These are phyloP conservation scores for Alternaria burnsii DNA, from an alignment of 2,329 filamentous ascomycete species.

Conservation along the genomic window DNA sequence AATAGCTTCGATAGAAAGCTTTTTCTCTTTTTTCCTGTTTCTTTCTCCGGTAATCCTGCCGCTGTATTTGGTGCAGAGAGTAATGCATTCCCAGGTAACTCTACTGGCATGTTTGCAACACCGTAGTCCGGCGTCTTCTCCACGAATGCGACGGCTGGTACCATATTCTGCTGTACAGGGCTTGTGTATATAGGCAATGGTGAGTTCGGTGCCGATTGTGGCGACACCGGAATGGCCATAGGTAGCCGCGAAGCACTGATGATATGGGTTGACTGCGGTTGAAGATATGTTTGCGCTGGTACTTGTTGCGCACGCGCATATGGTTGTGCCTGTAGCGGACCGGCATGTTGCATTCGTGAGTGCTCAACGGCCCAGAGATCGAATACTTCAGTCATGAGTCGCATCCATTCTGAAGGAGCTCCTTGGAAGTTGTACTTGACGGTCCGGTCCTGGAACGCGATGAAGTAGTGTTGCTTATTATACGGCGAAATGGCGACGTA, in stretches of 20 bases:
- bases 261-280: constrained; percentile 14
- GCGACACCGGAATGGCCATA: constrained; percentile 14
- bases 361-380: constrained; percentile 40
- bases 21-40: constrained; percentile 32
- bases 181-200: constrained; percentile 20
- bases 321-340: constrained; percentile 3
- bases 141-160: constrained; percentile 15
- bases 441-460: constrained; percentile 43
- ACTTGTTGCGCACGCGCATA: constrained; percentile 15
- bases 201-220: constrained; percentile 26
- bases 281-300: constrained; percentile 17
- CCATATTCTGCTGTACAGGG: constrained; percentile 16
- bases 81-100: constrained; percentile 24
- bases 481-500: constrained; percentile 48
- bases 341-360: constrained; percentile 18
- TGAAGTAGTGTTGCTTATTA: constrained; percentile 44
- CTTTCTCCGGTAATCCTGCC: constrained; percentile 5
- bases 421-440: constrained; percentile 48
- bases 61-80: constrained; percentile 21
- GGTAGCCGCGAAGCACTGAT: constrained; percentile 8
- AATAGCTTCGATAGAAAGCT: constrained; percentile 36
- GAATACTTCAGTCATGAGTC: constrained; percentile 46
- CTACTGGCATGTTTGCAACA: constrained; percentile 30
- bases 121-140: constrained; percentile 19
- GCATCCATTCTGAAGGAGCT: constrained; percentile 43